These are phyloP conservation scores for Neofusicoccum cordaticola DNA, from an alignment of 2,329 filamentous ascomycete species.

Conservation along the genomic window DNA sequence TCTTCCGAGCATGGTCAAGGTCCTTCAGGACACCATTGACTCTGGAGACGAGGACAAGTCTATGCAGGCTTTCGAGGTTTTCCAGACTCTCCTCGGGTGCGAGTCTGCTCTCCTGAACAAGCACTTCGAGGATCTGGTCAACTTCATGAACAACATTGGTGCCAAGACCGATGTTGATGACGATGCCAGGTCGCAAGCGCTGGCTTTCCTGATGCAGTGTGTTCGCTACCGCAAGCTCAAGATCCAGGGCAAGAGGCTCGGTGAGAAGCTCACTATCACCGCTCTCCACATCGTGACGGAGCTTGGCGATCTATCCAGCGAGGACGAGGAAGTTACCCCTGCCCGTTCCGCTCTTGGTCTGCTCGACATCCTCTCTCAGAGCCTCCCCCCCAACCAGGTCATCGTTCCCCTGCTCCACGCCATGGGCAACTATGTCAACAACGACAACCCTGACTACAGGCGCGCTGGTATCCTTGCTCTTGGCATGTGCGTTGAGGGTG, in stretches of 20 bases:
- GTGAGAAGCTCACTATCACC: constrained; percentile 81
- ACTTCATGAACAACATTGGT: constrained; percentile 89
- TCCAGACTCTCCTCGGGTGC: constrained; percentile 90
- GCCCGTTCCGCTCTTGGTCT: constrained; percentile 81
- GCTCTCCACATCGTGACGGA: constrained; percentile 87
- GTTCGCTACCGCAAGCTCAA: constrained; percentile 93
- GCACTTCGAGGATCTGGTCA: constrained; percentile 85
- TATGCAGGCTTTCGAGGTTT: constrained; percentile 91
- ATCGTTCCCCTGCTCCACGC: constrained; percentile 87
- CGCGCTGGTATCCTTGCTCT: constrained; percentile 89
- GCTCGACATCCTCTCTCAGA: constrained; percentile 83
- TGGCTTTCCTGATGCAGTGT: constrained; percentile 90
- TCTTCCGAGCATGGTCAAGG: constrained; percentile 82
- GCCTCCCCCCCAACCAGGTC: constrained; percentile 88
- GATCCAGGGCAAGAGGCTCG: constrained; percentile 85
- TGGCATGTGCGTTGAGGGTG: constrained; percentile 92
- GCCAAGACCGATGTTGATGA: constrained; percentile 74
- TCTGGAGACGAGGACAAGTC: constrained; percentile 80
- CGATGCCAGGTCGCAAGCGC: constrained; percentile 82
- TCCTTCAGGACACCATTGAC: constrained; percentile 80
- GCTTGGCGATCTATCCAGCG: constrained; percentile 67
- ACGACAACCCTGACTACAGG: constrained; percentile 71
- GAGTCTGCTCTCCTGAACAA: constrained; percentile 78
- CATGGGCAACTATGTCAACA: constrained; percentile 76
- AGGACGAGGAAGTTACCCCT: constrained; percentile 83